Percentiles rank a stretch among this genome's conserved stretches.
Conservation (phyloP, 768 basidiomycete species). For the Calocybe gangraenosa region DNA sequence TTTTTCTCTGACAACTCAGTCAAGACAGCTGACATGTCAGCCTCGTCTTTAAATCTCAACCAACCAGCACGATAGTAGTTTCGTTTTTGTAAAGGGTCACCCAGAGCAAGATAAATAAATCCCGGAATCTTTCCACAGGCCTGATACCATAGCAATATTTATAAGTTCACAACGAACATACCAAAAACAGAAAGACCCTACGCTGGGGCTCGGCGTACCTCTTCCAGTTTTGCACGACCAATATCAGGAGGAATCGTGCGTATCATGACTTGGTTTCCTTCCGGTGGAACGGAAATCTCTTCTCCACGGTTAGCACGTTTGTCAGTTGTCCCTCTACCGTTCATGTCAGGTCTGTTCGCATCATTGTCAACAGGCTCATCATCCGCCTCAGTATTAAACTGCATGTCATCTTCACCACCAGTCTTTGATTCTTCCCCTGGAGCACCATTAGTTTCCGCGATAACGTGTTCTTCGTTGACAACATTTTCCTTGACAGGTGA, state of each 20-base stretch:
- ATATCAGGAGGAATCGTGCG: constrained; percentile 93
- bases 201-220: constrained; percentile 43
- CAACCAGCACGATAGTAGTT: constrained; percentile 95
- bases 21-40: constrained; percentile 75
- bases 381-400: constrained; percentile 66
- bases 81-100: constrained; percentile 89
- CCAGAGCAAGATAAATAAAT: constrained; percentile 84
- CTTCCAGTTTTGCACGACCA: constrained; percentile 84
- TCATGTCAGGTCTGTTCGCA: constrained; percentile 46
- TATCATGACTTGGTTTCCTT: constrained; percentile 92
- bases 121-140: constrained; percentile 74
- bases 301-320: constrained; percentile 58
- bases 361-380: constrained; percentile 68
- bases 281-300: constrained; percentile 66
- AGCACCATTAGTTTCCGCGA: constrained; percentile 36
- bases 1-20: constrained; percentile 78
- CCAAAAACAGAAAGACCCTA: constrained; percentile 1
- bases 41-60: constrained; percentile 82
- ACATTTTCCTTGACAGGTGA: constrained; percentile 51
- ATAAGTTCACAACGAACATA: no score
- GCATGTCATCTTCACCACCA: constrained; percentile 67
- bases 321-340: constrained; percentile 48
- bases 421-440: constrained; percentile 54
- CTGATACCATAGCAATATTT: no score
- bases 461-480: constrained; percentile 35